These are phyloP conservation scores for Senna siamea DNA, from an alignment of 306 rosid genomes.

Conservation along the genomic window DNA sequence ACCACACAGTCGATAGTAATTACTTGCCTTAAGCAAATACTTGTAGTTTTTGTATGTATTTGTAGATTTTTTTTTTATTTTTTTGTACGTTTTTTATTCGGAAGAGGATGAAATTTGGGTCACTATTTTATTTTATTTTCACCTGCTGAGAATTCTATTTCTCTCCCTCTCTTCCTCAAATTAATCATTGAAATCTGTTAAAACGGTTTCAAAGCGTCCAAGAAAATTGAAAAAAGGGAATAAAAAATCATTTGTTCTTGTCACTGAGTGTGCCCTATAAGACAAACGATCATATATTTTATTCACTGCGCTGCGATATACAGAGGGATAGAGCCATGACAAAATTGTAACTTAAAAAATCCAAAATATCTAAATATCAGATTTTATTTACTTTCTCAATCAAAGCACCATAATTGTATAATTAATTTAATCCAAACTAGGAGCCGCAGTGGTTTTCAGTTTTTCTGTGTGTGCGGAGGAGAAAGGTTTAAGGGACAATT, in stretches of 20 bases:
- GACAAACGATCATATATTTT: too few species aligned
- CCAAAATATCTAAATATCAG: too few species aligned
- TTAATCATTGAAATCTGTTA: too few species aligned
- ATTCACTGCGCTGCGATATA: too few species aligned
- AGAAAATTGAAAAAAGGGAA: background rate
- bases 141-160: background rate
- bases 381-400: too few species aligned
- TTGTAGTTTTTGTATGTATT: conserved; percentile 26
- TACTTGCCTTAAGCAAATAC: conserved; percentile 51
- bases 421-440: background rate
- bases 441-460: conserved; percentile 36
- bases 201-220: background rate
- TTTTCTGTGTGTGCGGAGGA: conserved; percentile 8
- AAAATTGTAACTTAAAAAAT: too few species aligned
- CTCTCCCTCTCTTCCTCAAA: background rate
- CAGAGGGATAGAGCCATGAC: too few species aligned
- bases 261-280: background rate
- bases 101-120: conserved; percentile 33
- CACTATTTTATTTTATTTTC: background rate
- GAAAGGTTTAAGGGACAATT: too few species aligned
- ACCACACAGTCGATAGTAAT: conserved; percentile 7
- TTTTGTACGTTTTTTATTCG: conserved; percentile 6
- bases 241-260: background rate
- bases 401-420: too few species aligned
- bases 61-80: background rate